Conservation (phyloP, 2,329 filamentous ascomycete genomes). For the Alternaria longipes region DNA sequence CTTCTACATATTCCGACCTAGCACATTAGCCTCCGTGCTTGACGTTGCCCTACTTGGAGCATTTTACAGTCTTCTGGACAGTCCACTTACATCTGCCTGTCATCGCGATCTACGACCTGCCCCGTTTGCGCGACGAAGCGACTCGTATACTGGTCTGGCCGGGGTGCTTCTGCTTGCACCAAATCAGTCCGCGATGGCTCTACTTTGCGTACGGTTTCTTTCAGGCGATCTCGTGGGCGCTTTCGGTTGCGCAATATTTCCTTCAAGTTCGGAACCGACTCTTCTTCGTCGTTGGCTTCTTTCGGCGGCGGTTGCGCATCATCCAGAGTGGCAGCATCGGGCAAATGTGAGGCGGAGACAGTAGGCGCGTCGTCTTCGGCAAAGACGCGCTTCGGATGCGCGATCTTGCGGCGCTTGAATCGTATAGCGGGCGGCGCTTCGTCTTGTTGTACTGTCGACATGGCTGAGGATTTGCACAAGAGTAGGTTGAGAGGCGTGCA, state of each 20-base stretch:
- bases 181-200: slow-evolving; percentile 28
- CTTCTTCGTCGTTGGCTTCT: slow-evolving; percentile 25
- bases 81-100: slow-evolving; percentile 79
- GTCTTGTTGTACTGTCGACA: slow-evolving; percentile 27
- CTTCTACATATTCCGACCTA: slow-evolving; percentile 88
- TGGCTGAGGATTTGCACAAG: slow-evolving; percentile 13
- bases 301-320: slow-evolving; percentile 20
- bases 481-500: slow-evolving; percentile 6
- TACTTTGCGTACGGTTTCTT: slow-evolving; percentile 31
- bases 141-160: slow-evolving; percentile 31
- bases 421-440: slow-evolving; percentile 28
- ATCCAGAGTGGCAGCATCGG: slow-evolving; percentile 14
- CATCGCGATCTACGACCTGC: slow-evolving; percentile 67
- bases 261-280: slow-evolving; percentile 35
- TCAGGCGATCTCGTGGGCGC: slow-evolving; percentile 36
- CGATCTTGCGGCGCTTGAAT: slow-evolving; percentile 46
- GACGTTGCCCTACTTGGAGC: not conserved
- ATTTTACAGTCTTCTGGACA: not conserved
- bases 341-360: slow-evolving; percentile 6
- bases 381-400: slow-evolving; percentile 36
- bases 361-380: slow-evolving; percentile 23
- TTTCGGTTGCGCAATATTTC: slow-evolving; percentile 46
- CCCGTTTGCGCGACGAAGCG: slow-evolving; percentile 80
- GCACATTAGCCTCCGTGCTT: slow-evolving; percentile 67
- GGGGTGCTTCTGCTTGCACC: slow-evolving; percentile 30